Conservation (phyloP, 2,329 filamentous ascomycete genomes). For the Fusarium floridanum region DNA sequence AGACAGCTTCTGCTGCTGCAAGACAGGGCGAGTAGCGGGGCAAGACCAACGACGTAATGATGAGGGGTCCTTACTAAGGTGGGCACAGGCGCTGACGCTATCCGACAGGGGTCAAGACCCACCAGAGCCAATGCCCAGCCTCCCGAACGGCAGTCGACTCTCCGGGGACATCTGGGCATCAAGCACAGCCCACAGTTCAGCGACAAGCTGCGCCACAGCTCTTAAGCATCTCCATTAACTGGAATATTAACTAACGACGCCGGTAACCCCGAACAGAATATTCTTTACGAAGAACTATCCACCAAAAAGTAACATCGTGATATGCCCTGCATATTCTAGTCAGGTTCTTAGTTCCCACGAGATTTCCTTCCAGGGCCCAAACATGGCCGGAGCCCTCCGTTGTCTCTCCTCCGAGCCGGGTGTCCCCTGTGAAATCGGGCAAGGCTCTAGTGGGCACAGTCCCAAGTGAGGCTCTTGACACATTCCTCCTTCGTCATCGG, state of each 20-base stretch:
- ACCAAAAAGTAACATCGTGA: neutral
- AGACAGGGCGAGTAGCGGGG: neutral
- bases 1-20: neutral
- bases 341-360: neutral
- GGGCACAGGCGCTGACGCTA: constrained; percentile 42
- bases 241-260: neutral
- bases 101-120: constrained; percentile 31
- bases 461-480: constrained; percentile 14
- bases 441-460: constrained; percentile 11
- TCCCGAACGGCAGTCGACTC: constrained; percentile 20
- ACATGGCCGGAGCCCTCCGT: constrained; percentile 6
- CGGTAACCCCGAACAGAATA: constrained; percentile 36
- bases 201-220: constrained; percentile 8
- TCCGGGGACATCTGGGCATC: constrained; percentile 1
- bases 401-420: constrained; percentile 3
- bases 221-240: neutral
- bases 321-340: neutral
- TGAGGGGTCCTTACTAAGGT: constrained; percentile 36
- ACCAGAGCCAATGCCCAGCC: constrained; percentile 17
- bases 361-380: neutral
- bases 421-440: constrained; percentile 11
- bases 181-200: constrained; percentile 17
- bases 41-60: constrained; percentile 44
- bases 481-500: constrained; percentile 10
- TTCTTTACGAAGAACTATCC: neutral